Evolutionary conservation across 441 rosid genomes (phyloP).

Genomic region (Theobroma grandiflorum): DNA sequence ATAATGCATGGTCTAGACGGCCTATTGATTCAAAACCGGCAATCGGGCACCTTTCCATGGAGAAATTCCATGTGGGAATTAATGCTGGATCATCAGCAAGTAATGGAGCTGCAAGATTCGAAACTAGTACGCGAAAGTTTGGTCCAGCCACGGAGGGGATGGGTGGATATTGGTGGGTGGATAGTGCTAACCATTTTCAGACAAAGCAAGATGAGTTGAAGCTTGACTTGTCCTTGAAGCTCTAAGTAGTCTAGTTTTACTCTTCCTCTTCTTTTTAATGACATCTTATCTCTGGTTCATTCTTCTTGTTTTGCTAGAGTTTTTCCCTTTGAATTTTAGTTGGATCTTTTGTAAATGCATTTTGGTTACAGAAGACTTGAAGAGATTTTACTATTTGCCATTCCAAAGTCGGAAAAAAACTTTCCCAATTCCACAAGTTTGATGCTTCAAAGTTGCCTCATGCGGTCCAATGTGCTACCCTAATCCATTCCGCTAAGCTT

Average conservation of each 20-base stretch:
- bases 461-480: neutral
- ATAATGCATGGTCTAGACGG: conserved; percentile 45
- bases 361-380: conserved; percentile 24
- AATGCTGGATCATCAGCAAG: conserved; percentile 33
- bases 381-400: conserved; percentile 18
- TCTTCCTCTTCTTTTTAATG: conserved; percentile 15
- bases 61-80: conserved; percentile 27
- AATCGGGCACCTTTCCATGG: conserved; percentile 47
- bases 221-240: conserved; percentile 93
- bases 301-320: neutral
- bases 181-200: conserved; percentile 46
- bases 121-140: conserved; percentile 38
- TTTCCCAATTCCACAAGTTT: conserved; percentile 22
- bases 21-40: conserved; percentile 53
- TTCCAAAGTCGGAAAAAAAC: conserved; percentile 1
- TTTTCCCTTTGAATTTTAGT: conserved; percentile 14
- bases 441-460: conserved; percentile 20
- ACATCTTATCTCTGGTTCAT: neutral
- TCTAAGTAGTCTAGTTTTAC: conserved; percentile 42
- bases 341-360: conserved; percentile 37
- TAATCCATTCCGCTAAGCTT: neutral
- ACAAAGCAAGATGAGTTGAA: conserved; percentile 65
- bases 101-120: conserved; percentile 46
- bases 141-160: conserved; percentile 38
- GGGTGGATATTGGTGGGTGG: conserved; percentile 46